phyloP scores from a whole-genome alignment of 805 yeast genomes.

The baker's yeast (Saccharomyces cerevisiae) region DNA sequence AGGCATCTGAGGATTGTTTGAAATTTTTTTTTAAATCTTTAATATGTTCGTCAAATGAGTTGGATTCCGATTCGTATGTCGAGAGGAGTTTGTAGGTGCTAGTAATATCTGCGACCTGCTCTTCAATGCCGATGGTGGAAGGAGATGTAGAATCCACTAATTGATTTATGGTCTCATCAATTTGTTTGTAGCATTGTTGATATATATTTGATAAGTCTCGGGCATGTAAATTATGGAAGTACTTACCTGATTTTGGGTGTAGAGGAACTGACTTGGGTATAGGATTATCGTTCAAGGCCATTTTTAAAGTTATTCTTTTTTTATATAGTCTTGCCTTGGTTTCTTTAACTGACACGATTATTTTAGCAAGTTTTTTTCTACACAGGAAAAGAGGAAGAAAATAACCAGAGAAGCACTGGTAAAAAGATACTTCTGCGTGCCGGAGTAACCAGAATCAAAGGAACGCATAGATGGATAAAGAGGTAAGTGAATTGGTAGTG shows the following conservation, averaged over 20 bases:
- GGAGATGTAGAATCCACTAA: conserved; percentile 8
- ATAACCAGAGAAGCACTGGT: neutral
- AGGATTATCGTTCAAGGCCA: neutral
- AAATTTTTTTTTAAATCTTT: conserved; percentile 10
- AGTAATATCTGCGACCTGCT: neutral
- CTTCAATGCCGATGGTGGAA: neutral
- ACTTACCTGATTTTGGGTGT: conserved; percentile 11
- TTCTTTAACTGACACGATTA: neutral
- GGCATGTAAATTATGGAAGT: conserved; percentile 12
- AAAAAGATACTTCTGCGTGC: neutral
- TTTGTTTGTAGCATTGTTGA: conserved; percentile 11
- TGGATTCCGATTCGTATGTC: conserved; percentile 2
- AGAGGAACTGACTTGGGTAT: conserved; percentile 16
- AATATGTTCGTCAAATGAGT: conserved; percentile 2
- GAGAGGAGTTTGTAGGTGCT: neutral
- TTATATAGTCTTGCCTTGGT: neutral
- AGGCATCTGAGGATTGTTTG: conserved; percentile 8
- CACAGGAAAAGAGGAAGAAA: neutral
- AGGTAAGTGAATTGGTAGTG: conserved; percentile 26
- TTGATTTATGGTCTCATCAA: conserved; percentile 13
- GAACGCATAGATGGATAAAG: conserved; percentile 10
- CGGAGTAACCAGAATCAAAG: neutral
- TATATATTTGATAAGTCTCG: conserved; percentile 9
- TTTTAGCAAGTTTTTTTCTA: neutral
- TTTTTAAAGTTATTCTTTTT: neutral